A percentile compares a stretch with the other conserved stretches of the same genome.
phyloP scores from a whole-genome alignment of 306 rosid species.

The Dalbergia cultrata region DNA sequence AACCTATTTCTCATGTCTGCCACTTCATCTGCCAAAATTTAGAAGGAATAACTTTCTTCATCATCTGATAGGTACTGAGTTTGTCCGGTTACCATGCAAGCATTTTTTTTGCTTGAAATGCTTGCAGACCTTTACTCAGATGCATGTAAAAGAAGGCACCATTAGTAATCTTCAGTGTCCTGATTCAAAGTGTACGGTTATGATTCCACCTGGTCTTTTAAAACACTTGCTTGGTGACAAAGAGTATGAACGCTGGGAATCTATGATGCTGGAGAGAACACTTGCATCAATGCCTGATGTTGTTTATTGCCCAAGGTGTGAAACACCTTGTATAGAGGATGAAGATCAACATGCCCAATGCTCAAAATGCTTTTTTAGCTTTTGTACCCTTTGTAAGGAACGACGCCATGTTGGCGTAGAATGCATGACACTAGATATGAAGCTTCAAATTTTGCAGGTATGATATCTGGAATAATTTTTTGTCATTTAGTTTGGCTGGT shows the following conservation, averaged over 20 bases:
- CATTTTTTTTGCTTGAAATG: slow-evolving; percentile 91
- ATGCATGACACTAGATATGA: slow-evolving; percentile 81
- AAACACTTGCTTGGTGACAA: slow-evolving; percentile 70
- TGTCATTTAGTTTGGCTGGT: slow-evolving; percentile 17
- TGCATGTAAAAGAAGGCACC: slow-evolving; percentile 90
- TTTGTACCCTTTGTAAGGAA: slow-evolving; percentile 86
- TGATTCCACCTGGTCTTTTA: slow-evolving; percentile 79
- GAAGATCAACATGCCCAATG: slow-evolving; percentile 91
- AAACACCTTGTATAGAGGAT: slow-evolving; percentile 89
- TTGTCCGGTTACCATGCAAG: slow-evolving; percentile 74
- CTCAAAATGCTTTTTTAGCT: slow-evolving; percentile 80
- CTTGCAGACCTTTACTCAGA: slow-evolving; percentile 77
- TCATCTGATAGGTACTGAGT: slow-evolving; percentile 65
- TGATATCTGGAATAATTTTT: slow-evolving; percentile 22
- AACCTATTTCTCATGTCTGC: slow-evolving; percentile 41
- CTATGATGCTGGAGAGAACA: slow-evolving; percentile 72
- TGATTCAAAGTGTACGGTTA: slow-evolving; percentile 68
- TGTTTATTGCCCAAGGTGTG: slow-evolving; percentile 86
- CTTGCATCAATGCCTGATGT: slow-evolving; percentile 88
- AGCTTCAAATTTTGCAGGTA: slow-evolving; percentile 79
- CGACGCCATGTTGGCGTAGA: slow-evolving; percentile 86
- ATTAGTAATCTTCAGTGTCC: slow-evolving; percentile 78
- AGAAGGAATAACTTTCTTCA: slow-evolving; percentile 29
- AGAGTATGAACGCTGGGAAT: slow-evolving; percentile 90
- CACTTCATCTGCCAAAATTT: slow-evolving; percentile 14